A percentile compares a stretch with the other conserved stretches of the same genome.
phyloP scores from a whole-genome alignment of 2,329 filamentous ascomycete species.

The Aspergillus transmontanensis region DNA sequence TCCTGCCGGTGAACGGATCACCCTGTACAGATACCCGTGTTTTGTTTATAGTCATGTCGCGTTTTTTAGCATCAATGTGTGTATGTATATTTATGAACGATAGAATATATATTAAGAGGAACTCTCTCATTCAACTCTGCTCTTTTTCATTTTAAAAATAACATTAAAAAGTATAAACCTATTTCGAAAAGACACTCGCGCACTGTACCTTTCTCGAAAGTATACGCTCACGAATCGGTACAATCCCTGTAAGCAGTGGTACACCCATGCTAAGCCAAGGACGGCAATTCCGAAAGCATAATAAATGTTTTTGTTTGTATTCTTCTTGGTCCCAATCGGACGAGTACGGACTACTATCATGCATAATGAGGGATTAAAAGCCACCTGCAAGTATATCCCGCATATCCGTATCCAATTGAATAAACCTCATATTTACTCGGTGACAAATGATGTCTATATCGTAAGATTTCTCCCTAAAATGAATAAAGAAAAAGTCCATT shows the following conservation, averaged over 20 bases:
- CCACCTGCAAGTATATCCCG: too few species aligned
- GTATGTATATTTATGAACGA: slow-evolving; percentile 6
- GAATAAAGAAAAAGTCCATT: neutral
- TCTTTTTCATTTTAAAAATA: neutral
- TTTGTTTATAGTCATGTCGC: neutral
- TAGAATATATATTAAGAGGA: neutral
- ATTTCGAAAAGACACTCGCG: too few species aligned
- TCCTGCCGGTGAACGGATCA: neutral
- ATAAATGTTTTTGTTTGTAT: neutral
- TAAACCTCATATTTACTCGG: too few species aligned
- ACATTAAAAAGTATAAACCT: too few species aligned
- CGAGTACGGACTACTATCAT: neutral
- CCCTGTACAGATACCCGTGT: slow-evolving; percentile 4
- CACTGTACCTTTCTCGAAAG: neutral
- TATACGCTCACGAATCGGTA: neutral
- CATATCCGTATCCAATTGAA: too few species aligned
- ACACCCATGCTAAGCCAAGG: neutral
- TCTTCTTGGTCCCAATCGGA: neutral
- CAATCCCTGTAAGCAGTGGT: neutral
- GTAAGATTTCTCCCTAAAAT: neutral
- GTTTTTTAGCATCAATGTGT: slow-evolving; percentile 1
- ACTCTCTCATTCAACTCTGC: neutral
- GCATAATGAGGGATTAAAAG: neutral
- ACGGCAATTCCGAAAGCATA: neutral
- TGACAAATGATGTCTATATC: neutral